Conservation (phyloP, 768 basidiomycete genomes). For the Auricularia heimuer region DNA sequence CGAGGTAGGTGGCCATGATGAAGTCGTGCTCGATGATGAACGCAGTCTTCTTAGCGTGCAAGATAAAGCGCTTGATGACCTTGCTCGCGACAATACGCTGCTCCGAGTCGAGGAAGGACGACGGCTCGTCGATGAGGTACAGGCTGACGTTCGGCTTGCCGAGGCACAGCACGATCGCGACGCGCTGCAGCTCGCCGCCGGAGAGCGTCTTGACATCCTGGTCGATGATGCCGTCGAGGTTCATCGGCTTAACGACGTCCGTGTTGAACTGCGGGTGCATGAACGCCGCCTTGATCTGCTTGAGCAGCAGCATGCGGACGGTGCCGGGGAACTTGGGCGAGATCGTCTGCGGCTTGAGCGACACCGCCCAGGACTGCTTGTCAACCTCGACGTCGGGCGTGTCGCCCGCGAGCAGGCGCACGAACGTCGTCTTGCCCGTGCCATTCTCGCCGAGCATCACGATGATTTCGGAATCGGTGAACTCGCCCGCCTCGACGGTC, state of each 20-base stretch:
- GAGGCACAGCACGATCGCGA: conserved; percentile 88
- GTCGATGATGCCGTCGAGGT: conserved; percentile 86
- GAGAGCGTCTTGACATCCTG: conserved; percentile 98
- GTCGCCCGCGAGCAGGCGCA: conserved; percentile 89
- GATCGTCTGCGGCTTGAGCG: conserved; percentile 96
- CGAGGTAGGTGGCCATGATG: conserved; percentile 99
- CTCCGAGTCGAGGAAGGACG: conserved; percentile 92
- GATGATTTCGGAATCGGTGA: conserved; percentile 99
- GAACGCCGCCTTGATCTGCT: conserved; percentile 89
- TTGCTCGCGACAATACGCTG: conserved; percentile 98
- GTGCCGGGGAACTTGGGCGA: conserved; percentile 95
- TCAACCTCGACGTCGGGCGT: conserved; percentile 77
- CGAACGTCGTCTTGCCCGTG: conserved; percentile 97
- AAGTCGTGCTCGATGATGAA: conserved; percentile 99
- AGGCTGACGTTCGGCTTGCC: conserved; percentile 83
- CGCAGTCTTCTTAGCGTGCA: conserved; percentile 94
- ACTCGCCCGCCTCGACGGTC: conserved; percentile 78
- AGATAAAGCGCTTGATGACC: conserved; percentile 96
- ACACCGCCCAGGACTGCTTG: conserved; percentile 76
- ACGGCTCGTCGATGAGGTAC: conserved; percentile 92
- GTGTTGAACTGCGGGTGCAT: conserved; percentile 99
- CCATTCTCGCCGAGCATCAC: conserved; percentile 99
- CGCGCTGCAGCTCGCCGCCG: conserved; percentile 95
- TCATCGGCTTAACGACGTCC: conserved; percentile 98
- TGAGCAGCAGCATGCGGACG: conserved; percentile 90